Evolutionary conservation across 306 rosid species (phyloP), one percentile per base, ranked within the genome.

Genomic region (Cicer cuneatum): DNA sequence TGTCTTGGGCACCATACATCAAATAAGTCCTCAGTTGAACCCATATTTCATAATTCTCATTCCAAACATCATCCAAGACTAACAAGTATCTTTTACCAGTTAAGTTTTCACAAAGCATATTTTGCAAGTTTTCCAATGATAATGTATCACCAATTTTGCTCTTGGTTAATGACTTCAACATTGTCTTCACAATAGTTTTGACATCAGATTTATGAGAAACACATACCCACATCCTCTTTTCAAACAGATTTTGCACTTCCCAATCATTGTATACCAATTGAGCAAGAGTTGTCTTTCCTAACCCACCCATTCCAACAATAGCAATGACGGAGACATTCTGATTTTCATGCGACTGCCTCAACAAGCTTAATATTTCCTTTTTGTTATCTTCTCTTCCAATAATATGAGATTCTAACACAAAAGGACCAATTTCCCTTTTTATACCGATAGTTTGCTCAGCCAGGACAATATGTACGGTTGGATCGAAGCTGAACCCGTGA

Each of bases 271-370:
- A 69, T 1, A 69, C 15, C 1, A 63, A 33, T 18, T 40, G 82
- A 61, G 77, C 77, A n/a, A 71, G 66, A 47, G 77, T 35, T 7
- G 77, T 78, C 54, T 78, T 78, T 2, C 82, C 82, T 40, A 78
- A 49, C 14, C 77, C 82, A 4, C 66, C 73, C 14, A 75, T 66
- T 40, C 80, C 80, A 21, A 42, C 59, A 42, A 76, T 76, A 56
- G 76, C 49, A 71, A 71, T 14, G 0, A 16, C 3, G 0, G 72
- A 61, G 42, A 51, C n/a, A 66, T 58, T 59, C 10, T 59, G 40
- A 15, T 10, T 41, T 29, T 1, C 24, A 59, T 1, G 2, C 12
- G 64, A 49, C 13, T 61, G 39, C 11, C 0, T 24, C 46, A 78
- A 29, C n/a, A 78, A 9, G 7, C 33, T 39, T 38, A 70, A 16